Evolutionary conservation across 2,329 filamentous ascomycete species (phyloP).

Genomic region (Aspergillus oerlinghausenensis): DNA sequence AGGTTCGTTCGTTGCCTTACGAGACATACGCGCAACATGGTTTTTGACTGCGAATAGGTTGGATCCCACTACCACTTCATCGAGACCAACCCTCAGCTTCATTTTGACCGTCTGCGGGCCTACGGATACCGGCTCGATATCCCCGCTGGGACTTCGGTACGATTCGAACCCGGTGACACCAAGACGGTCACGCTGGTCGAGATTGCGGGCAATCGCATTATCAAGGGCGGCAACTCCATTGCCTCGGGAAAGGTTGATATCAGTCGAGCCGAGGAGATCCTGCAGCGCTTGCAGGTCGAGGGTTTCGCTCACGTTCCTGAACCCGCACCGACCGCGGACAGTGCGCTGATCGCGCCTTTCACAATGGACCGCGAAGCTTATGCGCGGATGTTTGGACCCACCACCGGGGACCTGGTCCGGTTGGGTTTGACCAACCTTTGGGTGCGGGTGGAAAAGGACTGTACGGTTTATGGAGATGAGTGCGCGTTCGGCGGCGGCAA

Average conservation of each 20-base stretch:
- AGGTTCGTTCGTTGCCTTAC: constrained; percentile 50
- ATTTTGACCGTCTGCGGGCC: constrained; percentile 77
- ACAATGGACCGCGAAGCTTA: constrained; percentile 77
- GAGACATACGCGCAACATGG: background rate
- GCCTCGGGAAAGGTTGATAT: constrained; percentile 68
- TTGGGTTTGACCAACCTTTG: constrained; percentile 82
- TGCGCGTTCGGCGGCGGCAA: constrained; percentile 95
- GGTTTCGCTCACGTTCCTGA: constrained; percentile 76
- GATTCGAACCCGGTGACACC: constrained; percentile 89
- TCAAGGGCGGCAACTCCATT: constrained; percentile 77
- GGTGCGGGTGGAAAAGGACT: constrained; percentile 83
- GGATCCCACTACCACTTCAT: constrained; percentile 96
- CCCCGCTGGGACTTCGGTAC: constrained; percentile 81
- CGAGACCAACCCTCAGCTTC: constrained; percentile 84
- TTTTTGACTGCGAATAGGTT: constrained; percentile 42
- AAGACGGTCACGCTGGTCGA: constrained; percentile 88
- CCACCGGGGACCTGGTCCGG: constrained; percentile 77
- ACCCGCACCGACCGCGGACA: constrained; percentile 59
- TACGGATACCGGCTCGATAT: constrained; percentile 89
- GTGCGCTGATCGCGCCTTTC: constrained; percentile 55
- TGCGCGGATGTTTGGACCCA: constrained; percentile 86
- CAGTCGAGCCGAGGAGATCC: constrained; percentile 59
- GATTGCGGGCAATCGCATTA: constrained; percentile 74
- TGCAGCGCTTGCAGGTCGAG: constrained; percentile 61
- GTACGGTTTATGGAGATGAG: constrained; percentile 83